Base-by-base conservation (phyloP, 768 basidiomycete species). In the Naganishia onofrii region DNA sequence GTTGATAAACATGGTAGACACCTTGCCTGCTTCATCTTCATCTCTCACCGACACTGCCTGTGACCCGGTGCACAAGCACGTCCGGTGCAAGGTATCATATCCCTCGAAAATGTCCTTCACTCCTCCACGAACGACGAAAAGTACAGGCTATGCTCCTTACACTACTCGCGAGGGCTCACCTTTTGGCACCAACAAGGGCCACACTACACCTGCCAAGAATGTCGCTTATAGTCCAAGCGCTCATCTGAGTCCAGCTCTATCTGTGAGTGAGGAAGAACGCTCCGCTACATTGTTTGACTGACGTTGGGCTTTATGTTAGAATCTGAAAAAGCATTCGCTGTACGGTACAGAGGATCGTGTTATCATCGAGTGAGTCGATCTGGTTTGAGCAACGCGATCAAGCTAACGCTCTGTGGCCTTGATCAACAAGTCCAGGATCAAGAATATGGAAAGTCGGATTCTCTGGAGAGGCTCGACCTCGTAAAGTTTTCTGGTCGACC, bases 321-420 rank as follows among this genome's bases (percentile, higher is more conserved):
- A 77, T 57, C 75, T 75, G 7, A 64, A 92, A 55, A 85, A 93
- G 67, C 95, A 97, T 79, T 95, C 93, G 0, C 83, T 98, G 9
- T 99, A 99, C 82, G 96, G 96, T 31, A 92, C 91, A 8, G 96
- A 99, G 78, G 96, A 98, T 81, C 86, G 95, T 55, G 87, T 98
- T 51, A 87, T 99, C 68, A 90, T 99, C 73, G 96, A 99, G 79
- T 80, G 48, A 69, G 78, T 58, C 1, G 44, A 21, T 23, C 56
- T 31, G 26, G 8, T 19, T 38, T 23, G 38, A 15, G 32, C 5
- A 21, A 46, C 21, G 2, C 0, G 46, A 26, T 3, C 53, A 32
- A 46, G 42, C 53, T 52, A 23, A 63, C 9, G 44, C 23, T 23
- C 21, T 34, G 23, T 34, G 29, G 38, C 34, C 44, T 69, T 48